A percentile compares a stretch with the other conserved stretches of the same genome.
These are phyloP conservation scores for Phaeosphaeriaceae sp. DNA, from an alignment of 2,329 filamentous ascomycete species.

Conservation along the genomic window DNA sequence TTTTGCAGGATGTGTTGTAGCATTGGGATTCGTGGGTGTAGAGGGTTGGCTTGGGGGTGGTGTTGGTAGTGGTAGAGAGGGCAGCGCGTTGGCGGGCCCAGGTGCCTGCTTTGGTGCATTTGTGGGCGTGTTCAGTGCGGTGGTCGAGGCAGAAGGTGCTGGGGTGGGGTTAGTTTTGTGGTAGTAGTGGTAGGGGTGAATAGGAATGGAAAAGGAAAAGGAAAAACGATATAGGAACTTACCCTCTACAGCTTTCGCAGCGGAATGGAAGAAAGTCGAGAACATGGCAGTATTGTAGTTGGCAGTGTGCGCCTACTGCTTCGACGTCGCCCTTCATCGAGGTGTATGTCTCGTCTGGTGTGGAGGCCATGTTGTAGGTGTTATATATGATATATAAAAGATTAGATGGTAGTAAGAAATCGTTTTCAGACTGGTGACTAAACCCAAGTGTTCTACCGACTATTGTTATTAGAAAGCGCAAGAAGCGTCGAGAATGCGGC, in stretches of 20 bases:
- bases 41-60: slow-evolving; percentile 59
- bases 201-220: not conserved
- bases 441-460: too few species aligned
- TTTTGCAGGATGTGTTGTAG: slow-evolving; percentile 70
- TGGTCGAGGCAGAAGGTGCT: slow-evolving; percentile 93
- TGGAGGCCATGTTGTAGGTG: slow-evolving; percentile 23
- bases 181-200: not conserved
- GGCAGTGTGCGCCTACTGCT: slow-evolving; percentile 88
- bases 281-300: slow-evolving; percentile 88
- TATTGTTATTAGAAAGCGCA: not conserved
- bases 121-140: slow-evolving; percentile 82
- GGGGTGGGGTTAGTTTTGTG: slow-evolving; percentile 24
- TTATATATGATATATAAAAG: not conserved
- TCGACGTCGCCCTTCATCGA: slow-evolving; percentile 77
- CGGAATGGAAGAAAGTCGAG: slow-evolving; percentile 95
- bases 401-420: not conserved
- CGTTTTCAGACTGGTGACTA: too few species aligned
- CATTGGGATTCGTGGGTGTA: slow-evolving; percentile 72
- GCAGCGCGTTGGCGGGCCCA: slow-evolving; percentile 62
- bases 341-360: slow-evolving; percentile 61
- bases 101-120: slow-evolving; percentile 65
- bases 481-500: slow-evolving; percentile 6
- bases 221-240: slow-evolving; percentile 11
- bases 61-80: slow-evolving; percentile 30
- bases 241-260: slow-evolving; percentile 82